These are phyloP conservation scores for Acacia pycnantha DNA, from an alignment of 331 rosid genomes.

Conservation along the genomic window DNA sequence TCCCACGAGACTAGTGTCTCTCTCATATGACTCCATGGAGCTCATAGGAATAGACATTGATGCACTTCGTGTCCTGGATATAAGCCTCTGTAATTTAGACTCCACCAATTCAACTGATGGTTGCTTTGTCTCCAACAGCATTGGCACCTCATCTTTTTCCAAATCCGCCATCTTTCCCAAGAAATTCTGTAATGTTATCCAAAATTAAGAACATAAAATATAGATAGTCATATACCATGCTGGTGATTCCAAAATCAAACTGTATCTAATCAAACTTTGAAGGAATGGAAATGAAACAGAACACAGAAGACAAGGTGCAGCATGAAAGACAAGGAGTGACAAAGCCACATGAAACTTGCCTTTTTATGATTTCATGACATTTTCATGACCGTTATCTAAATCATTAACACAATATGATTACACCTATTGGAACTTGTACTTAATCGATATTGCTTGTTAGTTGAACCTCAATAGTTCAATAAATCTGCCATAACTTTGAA, in stretches of 20 bases:
- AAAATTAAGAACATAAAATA: constrained; percentile 16
- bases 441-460: background rate
- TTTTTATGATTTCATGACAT: background rate
- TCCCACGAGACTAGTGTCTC: constrained; percentile 56
- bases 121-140: constrained; percentile 48
- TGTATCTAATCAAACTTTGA: constrained; percentile 12
- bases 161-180: constrained; percentile 51
- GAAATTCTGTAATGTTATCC: constrained; percentile 25
- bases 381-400: background rate
- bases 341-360: constrained; percentile 1
- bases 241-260: constrained; percentile 21
- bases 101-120: constrained; percentile 33
- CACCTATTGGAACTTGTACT: background rate
- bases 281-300: constrained; percentile 3
- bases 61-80: constrained; percentile 55
- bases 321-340: constrained; percentile 6
- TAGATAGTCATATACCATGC: constrained; percentile 5
- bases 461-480: background rate
- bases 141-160: constrained; percentile 66
- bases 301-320: background rate
- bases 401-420: background rate
- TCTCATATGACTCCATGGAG: constrained; percentile 46
- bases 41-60: constrained; percentile 59
- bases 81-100: constrained; percentile 37
- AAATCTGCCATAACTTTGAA: background rate